Evolutionary conservation across 2,329 filamentous ascomycete genomes (phyloP).

Genomic region (Aspergillus sp.): DNA sequence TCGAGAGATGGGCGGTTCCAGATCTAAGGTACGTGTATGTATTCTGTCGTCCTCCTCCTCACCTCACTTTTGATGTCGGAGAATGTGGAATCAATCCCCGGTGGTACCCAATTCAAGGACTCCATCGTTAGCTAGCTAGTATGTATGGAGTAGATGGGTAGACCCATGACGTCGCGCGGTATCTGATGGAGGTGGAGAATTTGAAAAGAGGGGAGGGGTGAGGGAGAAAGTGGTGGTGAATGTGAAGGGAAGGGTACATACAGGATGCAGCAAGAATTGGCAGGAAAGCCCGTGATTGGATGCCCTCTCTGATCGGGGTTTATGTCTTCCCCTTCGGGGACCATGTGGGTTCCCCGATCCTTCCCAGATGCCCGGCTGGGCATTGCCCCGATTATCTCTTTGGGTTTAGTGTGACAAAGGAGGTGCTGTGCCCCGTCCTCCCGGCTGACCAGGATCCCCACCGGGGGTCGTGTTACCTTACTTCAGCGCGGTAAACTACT

Average conservation of each 20-base stretch:
- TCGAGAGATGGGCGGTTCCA: constrained; percentile 4
- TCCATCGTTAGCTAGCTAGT: too few species aligned
- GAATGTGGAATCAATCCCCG: neutral
- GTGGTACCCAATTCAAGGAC: neutral
- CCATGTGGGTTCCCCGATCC: constrained; percentile 25
- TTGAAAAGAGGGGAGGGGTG: too few species aligned
- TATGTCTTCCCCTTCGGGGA: constrained; percentile 21
- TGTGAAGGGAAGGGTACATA: too few species aligned
- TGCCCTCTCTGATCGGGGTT: constrained; percentile 22
- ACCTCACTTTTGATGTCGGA: neutral
- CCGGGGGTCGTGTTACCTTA: neutral
- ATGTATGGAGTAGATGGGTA: too few species aligned
- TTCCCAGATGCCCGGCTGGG: constrained; percentile 12
- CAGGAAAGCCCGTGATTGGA: constrained; percentile 12
- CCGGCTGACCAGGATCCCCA: constrained; percentile 7
- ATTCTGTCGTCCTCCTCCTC: neutral
- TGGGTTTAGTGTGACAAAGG: constrained; percentile 7
- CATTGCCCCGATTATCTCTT: constrained; percentile 6
- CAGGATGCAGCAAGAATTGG: too few species aligned
- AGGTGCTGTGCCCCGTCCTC: neutral
- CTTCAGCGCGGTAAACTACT: neutral
- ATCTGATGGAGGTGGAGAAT: neutral
- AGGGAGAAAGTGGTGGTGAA: too few species aligned
- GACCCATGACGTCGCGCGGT: neutral
- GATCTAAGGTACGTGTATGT: neutral